Evolutionary conservation across 2,329 filamentous ascomycete genomes (phyloP).

Genomic region (Sclerotinia trifoliorum): DNA sequence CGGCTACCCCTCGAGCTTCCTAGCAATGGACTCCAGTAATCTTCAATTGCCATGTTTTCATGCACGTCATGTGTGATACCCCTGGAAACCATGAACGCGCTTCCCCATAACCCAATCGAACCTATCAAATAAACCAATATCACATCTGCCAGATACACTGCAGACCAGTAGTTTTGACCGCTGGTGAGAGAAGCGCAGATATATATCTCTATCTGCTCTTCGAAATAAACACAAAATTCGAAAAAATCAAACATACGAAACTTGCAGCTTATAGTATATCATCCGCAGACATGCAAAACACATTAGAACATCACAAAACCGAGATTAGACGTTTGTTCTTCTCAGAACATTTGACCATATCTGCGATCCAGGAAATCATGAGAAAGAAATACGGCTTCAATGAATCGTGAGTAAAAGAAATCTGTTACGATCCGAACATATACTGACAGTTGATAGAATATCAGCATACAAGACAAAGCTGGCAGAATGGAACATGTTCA

Average conservation of each 20-base stretch:
- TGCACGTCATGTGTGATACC: constrained; percentile 23
- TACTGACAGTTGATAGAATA: constrained; percentile 9
- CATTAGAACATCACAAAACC: constrained; percentile 18
- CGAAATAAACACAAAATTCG: neutral
- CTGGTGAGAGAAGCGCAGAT: neutral
- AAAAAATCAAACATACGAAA: neutral
- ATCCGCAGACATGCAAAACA: constrained; percentile 17
- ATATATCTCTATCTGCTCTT: constrained; percentile 18
- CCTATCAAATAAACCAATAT: constrained; percentile 22
- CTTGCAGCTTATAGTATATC: neutral
- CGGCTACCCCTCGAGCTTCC: constrained; percentile 12
- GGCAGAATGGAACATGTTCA: constrained; percentile 21
- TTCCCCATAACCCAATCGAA: constrained; percentile 17
- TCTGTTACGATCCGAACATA: neutral
- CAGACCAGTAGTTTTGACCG: neutral
- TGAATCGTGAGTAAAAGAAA: constrained; percentile 14
- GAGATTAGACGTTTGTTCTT: constrained; percentile 20
- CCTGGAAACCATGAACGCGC: constrained; percentile 18
- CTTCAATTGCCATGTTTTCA: constrained; percentile 19
- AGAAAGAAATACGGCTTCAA: constrained; percentile 17
- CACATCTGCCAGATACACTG: constrained; percentile 10
- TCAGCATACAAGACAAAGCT: constrained; percentile 23
- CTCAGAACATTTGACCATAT: constrained; percentile 11
- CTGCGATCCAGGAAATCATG: constrained; percentile 23
- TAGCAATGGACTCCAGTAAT: constrained; percentile 15